A percentile compares a stretch with the other conserved stretches of the same genome.
Evolutionary conservation across 192 early-diverging fungal genomes (phyloP).

Genomic region (Geranomyces michiganensis): DNA sequence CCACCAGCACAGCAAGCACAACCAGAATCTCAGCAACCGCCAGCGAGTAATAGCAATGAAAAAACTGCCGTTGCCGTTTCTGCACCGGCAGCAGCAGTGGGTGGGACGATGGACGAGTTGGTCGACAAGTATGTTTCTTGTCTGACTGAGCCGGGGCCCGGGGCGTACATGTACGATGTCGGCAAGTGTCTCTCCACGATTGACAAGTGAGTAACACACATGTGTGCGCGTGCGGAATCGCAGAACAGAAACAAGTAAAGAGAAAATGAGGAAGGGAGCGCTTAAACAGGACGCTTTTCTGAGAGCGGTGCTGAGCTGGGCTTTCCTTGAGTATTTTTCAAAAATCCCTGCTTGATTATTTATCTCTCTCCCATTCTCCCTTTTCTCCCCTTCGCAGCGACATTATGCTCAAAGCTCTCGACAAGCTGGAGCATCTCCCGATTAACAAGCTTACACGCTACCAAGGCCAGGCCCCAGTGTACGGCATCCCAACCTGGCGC

Average conservation of each 20-base stretch:
- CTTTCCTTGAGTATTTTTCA: no score
- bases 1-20: no score
- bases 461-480: neutral
- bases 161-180: conserved; percentile 6
- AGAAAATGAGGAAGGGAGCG: no score
- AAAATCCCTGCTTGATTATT: no score
- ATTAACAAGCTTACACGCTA: conserved; percentile 5
- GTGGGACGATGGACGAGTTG: neutral
- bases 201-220: neutral
- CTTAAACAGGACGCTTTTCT: no score
- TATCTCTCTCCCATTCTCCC: neutral
- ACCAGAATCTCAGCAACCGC: no score
- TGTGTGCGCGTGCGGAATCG: neutral
- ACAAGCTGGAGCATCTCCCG: conserved; percentile 9
- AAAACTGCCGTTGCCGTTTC: no score
- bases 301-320: neutral
- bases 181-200: conserved; percentile 7
- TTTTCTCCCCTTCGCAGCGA: neutral
- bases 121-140: conserved; percentile 13
- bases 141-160: neutral
- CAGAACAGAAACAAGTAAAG: neutral
- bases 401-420: neutral
- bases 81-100: neutral
- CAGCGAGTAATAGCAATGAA: no score
- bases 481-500: neutral